A percentile compares a stretch with the other conserved stretches of the same genome.
These are phyloP conservation scores for Leccinellum rugosiceps DNA, from an alignment of 768 basidiomycete species.

Conservation along the genomic window DNA sequence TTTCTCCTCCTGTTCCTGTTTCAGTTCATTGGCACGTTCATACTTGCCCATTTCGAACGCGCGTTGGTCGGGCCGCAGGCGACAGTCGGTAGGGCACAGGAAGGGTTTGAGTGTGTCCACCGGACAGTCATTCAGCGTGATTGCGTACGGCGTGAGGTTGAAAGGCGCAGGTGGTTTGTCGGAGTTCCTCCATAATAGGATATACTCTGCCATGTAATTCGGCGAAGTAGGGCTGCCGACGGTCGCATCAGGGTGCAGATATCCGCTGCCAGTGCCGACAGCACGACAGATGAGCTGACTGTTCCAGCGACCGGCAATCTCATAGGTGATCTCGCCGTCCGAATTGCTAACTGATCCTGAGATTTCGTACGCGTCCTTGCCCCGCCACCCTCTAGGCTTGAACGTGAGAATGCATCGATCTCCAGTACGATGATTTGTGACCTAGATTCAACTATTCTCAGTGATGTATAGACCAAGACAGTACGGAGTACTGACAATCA, in stretches of 20 bases:
- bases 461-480: background rate
- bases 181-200: conserved; percentile 92
- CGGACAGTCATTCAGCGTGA: conserved; percentile 89
- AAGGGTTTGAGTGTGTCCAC: conserved; percentile 62
- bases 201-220: conserved; percentile 59
- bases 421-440: conserved; percentile 87
- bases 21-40: conserved; percentile 78
- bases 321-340: conserved; percentile 65
- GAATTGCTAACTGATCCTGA: conserved; percentile 76
- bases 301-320: conserved; percentile 95
- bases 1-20: conserved; percentile 76
- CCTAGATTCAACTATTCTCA: conserved; percentile 28
- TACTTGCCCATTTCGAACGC: conserved; percentile 91
- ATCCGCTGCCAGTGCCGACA: conserved; percentile 55
- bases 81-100: conserved; percentile 87
- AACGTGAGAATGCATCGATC: conserved; percentile 89
- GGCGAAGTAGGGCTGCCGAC: conserved; percentile 46
- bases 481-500: conserved; percentile 60
- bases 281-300: conserved; percentile 87
- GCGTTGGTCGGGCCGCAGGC: conserved; percentile 88
- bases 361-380: conserved; percentile 89
- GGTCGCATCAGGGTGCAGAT: conserved; percentile 69
- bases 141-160: conserved; percentile 92
- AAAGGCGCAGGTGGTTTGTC: conserved; percentile 82
- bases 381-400: conserved; percentile 95